Evolutionary conservation across 2,329 filamentous ascomycete species (phyloP).

Genomic region (Ophiosphaerella korrae): DNA sequence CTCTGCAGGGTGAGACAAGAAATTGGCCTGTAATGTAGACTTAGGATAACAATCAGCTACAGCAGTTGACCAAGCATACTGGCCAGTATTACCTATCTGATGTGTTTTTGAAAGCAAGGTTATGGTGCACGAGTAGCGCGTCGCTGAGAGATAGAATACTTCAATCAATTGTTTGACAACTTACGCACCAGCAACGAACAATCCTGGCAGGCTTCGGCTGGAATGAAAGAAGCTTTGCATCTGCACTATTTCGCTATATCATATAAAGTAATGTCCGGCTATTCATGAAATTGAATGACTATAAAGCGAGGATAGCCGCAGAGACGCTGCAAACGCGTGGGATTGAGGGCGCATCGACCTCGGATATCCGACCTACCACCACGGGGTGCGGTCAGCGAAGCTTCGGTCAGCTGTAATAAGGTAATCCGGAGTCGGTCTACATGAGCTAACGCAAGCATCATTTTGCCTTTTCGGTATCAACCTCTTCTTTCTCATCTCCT

Average conservation of each 20-base stretch:
- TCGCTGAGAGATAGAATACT: too few relatives aligned
- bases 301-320: slow-evolving; percentile 4
- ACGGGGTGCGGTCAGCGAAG: slow-evolving; percentile 5
- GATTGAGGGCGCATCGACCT: slow-evolving; percentile 3
- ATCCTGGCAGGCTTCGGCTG: too few relatives aligned
- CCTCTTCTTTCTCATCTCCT: slow-evolving; percentile 1
- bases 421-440: slow-evolving; percentile 20
- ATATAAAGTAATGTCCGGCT: too few relatives aligned
- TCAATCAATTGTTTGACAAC: too few relatives aligned
- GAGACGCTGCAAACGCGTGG: slow-evolving; percentile 10
- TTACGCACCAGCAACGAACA: too few relatives aligned
- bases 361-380: slow-evolving; percentile 3
- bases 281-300: background rate
- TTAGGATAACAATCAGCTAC: slow-evolving; percentile 1
- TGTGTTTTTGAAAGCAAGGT: too few relatives aligned
- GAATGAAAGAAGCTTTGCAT: too few relatives aligned
- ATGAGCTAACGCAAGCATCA: slow-evolving; percentile 18
- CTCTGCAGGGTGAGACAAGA: slow-evolving; percentile 24
- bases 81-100: background rate
- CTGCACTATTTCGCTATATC: background rate
- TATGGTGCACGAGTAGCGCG: too few relatives aligned
- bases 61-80: too few relatives aligned
- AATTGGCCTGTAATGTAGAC: slow-evolving; percentile 8
- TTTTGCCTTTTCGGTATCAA: slow-evolving; percentile 1
- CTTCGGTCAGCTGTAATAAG: slow-evolving; percentile 10